Conservation (phyloP, 768 basidiomycete species). For the Panaeolus cyanescens region DNA sequence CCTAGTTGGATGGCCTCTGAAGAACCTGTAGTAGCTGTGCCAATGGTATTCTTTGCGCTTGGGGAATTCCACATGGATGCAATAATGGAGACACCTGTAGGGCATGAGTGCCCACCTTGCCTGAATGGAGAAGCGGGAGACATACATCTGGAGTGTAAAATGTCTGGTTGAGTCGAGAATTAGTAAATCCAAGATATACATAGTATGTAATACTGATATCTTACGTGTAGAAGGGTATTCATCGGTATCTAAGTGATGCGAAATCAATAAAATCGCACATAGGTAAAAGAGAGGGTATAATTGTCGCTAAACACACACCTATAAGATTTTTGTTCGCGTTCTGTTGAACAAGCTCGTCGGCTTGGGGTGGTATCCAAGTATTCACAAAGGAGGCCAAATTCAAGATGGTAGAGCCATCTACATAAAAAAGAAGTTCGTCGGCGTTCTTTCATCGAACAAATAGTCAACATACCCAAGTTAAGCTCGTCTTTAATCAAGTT, state of each 20-base stretch:
- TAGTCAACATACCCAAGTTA: slow-evolving; percentile 44
- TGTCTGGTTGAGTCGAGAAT: slow-evolving; percentile 26
- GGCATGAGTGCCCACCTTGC: not conserved
- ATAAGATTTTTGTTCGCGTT: slow-evolving; percentile 69
- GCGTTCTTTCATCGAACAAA: not conserved
- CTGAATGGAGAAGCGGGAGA: not conserved
- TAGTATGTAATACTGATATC: slow-evolving; percentile 9
- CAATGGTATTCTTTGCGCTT: slow-evolving; percentile 58
- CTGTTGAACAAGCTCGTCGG: slow-evolving; percentile 55
- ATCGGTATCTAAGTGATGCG: slow-evolving; percentile 37
- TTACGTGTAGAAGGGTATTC: slow-evolving; percentile 65
- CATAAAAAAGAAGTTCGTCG: slow-evolving; percentile 10
- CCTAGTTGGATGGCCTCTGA: slow-evolving; percentile 74
- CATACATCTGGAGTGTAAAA: slow-evolving; percentile 53
- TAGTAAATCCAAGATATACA: not conserved
- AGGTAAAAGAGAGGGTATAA: not conserved
- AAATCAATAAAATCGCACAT: slow-evolving; percentile 5
- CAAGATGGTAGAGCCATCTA: slow-evolving; percentile 58
- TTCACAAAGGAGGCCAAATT: slow-evolving; percentile 65
- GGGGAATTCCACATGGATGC: slow-evolving; percentile 73
- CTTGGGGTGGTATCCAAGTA: slow-evolving; percentile 60
- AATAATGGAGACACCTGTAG: slow-evolving; percentile 44
- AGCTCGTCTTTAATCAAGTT: slow-evolving; percentile 63
- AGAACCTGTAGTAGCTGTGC: slow-evolving; percentile 70
- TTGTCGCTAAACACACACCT: slow-evolving; percentile 29